Evolutionary conservation across 345 rosid species (phyloP), one percentile per base, ranked within the genome.

Genomic region (thale cress (Arabidopsis thaliana)): DNA sequence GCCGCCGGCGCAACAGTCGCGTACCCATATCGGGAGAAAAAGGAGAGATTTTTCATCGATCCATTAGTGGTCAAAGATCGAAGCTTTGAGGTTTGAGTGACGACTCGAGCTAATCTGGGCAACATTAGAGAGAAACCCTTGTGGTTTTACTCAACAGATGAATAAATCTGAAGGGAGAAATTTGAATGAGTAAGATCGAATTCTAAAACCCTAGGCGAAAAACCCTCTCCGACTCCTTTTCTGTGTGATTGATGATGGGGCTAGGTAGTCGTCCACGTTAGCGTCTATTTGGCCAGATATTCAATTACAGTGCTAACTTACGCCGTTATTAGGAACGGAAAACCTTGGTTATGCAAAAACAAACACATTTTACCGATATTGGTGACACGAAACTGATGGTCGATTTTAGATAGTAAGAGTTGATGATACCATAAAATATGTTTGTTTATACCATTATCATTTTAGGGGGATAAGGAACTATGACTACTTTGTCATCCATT

Each of bases 61-160:
- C 76, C 78, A 56, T 67, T 46, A 42, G 78, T 34, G 42, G 23
- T 69, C 1, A 83, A 48, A 30, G 86, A 79, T 33, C 72, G 65
- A n/a, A 83, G 61, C 81, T 82, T 87, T 53, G 83, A 78, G 25
- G 83, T 38, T 56, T 68, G 85, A 9, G 67, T 40, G 46, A 71
- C 33, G 59, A 80, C 63, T 79, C 91, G 81, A 74, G 72, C 71
- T 82, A 89, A 90, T 78, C 93, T 87, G 20, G 84, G 59, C 16
- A 89, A 71, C 98, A 91, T 93, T 56, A 22, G 20, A 9, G 0
- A 66, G 4, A 46, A 3, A 14, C 46, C 53, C 38, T 50, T 24
- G 36, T 13, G 3, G 34, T 30, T 61, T 16, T 16, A 10, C 45
- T 8, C 13, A 11, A 24, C 6, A 8, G 25, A 52, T 16, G 24